Conservation (phyloP, 2,329 filamentous ascomycete genomes). For the Chrysoporthe austroafricana region DNA sequence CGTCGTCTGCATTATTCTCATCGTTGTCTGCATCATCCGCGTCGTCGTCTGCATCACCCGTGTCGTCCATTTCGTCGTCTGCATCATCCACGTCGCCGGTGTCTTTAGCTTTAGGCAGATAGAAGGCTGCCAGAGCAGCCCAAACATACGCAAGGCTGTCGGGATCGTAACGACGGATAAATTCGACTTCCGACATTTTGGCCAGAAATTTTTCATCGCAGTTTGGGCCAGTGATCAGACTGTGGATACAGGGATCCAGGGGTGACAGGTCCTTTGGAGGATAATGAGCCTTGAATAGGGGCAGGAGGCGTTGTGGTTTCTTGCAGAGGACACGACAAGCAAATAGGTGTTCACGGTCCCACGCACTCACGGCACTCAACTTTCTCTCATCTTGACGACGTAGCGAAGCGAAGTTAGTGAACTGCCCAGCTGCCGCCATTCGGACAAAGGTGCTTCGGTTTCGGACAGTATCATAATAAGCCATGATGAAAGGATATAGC, state of each 20-base stretch:
- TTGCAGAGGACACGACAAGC: background rate
- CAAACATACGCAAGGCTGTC: background rate
- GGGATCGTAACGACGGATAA: background rate
- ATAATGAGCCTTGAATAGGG: background rate
- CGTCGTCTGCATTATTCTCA: too few relatives aligned
- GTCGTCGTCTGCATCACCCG: too few relatives aligned
- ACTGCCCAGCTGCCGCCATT: too few relatives aligned
- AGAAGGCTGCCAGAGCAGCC: background rate
- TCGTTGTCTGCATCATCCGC: too few relatives aligned
- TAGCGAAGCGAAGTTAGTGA: too few relatives aligned
- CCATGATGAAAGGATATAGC: background rate
- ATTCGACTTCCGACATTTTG: background rate
- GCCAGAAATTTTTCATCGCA: background rate
- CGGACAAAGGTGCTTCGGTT: too few relatives aligned
- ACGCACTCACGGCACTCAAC: background rate
- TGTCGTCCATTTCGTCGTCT: too few relatives aligned
- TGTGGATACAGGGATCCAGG: background rate
- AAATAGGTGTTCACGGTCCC: background rate
- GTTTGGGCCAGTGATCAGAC: background rate
- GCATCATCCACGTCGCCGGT: too few relatives aligned
- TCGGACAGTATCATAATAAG: background rate
- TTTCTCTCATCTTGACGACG: too few relatives aligned
- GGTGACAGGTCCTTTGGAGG: background rate
- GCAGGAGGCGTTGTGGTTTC: background rate
- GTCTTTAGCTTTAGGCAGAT: too few relatives aligned